A percentile compares a stretch with the other conserved stretches of the same genome.
Evolutionary conservation across 1,139 yeast species (phyloP).

Genomic region (Lodderomyces elongisporus): DNA sequence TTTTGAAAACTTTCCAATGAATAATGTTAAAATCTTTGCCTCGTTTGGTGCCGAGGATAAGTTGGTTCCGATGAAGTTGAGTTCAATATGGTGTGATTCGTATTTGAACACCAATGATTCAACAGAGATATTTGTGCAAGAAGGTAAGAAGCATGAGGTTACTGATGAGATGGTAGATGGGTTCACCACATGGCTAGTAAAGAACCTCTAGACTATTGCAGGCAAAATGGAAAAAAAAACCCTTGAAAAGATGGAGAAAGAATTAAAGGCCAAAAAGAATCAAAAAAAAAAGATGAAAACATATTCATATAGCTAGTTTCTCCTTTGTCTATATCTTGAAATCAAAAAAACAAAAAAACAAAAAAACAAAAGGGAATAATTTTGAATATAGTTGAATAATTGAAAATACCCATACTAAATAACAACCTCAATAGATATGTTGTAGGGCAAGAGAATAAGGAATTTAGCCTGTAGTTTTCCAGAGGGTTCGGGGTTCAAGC

Average conservation of each 20-base stretch:
- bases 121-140: conserved; percentile 24
- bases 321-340: not conserved
- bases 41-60: conserved; percentile 33
- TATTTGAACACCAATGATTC: conserved; percentile 24
- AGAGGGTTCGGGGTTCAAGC: too few relatives aligned
- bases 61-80: conserved; percentile 33
- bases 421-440: too few relatives aligned
- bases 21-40: conserved; percentile 32
- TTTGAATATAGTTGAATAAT: too few relatives aligned
- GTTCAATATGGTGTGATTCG: conserved; percentile 31
- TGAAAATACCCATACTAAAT: too few relatives aligned
- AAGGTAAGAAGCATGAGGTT: conserved; percentile 33
- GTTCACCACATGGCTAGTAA: conserved; percentile 31
- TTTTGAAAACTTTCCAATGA: conserved; percentile 33
- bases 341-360: too few relatives aligned
- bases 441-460: too few relatives aligned
- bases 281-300: conserved; percentile 1
- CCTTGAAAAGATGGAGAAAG: too few relatives aligned
- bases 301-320: not conserved
- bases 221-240: too few relatives aligned
- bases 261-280: not conserved
- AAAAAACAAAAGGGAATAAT: not conserved
- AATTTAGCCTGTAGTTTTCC: too few relatives aligned
- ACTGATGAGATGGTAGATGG: conserved; percentile 33
- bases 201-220: conserved; percentile 12